Evolutionary conservation across 805 yeast genomes (phyloP).

Genomic region (Gaillardinia entomophila): DNA sequence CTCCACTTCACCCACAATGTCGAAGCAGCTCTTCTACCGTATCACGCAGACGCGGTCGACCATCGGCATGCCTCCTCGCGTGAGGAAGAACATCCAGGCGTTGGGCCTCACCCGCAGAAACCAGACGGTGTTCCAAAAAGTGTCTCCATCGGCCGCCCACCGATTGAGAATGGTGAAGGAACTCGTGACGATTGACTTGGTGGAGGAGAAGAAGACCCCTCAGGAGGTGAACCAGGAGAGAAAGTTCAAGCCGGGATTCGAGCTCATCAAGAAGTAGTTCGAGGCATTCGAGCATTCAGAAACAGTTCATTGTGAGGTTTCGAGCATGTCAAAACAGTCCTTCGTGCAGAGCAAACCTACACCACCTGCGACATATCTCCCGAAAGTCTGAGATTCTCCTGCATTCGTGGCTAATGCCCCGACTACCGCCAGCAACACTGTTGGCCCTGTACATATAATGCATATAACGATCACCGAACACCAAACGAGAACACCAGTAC

Average conservation of each 20-base stretch:
- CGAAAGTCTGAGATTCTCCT: too few relatives aligned
- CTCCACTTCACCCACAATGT: neutral
- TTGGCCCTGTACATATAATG: too few relatives aligned
- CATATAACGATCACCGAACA: too few relatives aligned
- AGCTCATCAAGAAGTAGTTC: constrained; percentile 7
- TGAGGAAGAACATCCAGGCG: constrained; percentile 58
- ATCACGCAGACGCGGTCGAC: constrained; percentile 76
- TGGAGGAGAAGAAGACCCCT: constrained; percentile 46
- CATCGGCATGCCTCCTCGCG: constrained; percentile 73
- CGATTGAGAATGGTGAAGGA: constrained; percentile 79
- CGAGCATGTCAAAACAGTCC: too few relatives aligned
- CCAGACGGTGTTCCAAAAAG: constrained; percentile 64
- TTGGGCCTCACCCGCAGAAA: constrained; percentile 76
- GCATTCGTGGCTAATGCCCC: too few relatives aligned
- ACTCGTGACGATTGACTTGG: constrained; percentile 73
- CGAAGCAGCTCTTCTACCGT: constrained; percentile 32
- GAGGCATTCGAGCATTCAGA: too few relatives aligned
- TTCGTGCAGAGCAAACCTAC: too few relatives aligned
- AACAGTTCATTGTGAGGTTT: too few relatives aligned
- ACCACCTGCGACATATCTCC: too few relatives aligned
- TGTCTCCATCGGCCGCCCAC: constrained; percentile 80
- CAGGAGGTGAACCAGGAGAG: constrained; percentile 49
- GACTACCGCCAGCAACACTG: too few relatives aligned
- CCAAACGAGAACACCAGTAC: too few relatives aligned
- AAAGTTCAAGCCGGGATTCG: constrained; percentile 62